phyloP scores from a whole-genome alignment of 352 stramenopile genomes.

The Albugo candida region DNA sequence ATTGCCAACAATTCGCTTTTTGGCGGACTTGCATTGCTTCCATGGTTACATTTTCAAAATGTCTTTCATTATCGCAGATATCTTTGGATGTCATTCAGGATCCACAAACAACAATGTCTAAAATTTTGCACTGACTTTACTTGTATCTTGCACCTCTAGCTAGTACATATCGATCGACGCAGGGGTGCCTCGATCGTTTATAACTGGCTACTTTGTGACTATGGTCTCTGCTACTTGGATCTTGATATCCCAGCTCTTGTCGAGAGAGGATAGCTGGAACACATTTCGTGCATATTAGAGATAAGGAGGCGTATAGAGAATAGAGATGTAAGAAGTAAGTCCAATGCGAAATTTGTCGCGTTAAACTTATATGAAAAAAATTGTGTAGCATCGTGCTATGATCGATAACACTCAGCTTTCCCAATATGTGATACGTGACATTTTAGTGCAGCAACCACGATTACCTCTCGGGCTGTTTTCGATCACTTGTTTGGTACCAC shows the following conservation, averaged over 20 bases:
- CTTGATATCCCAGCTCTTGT: conserved; percentile 64
- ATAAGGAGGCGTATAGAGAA: conserved; percentile 36
- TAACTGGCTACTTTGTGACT: conserved; percentile 48
- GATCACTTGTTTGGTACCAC: no score
- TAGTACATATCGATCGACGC: not conserved
- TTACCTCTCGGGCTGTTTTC: no score
- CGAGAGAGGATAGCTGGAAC: conserved; percentile 65
- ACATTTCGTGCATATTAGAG: conserved; percentile 48
- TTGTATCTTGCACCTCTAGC: not conserved
- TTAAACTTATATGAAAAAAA: no score
- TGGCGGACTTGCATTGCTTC: conserved; percentile 41
- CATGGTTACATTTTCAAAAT: conserved; percentile 71
- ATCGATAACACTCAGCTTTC: no score
- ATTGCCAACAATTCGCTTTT: conserved; percentile 76
- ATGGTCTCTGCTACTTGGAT: conserved; percentile 57
- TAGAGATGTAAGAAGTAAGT: conserved; percentile 22
- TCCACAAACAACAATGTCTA: conserved; percentile 53
- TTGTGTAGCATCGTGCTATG: no score
- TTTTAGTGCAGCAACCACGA: no score
- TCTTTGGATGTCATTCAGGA: conserved; percentile 48
- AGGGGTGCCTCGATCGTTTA: conserved; percentile 53
- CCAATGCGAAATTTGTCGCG: no score
- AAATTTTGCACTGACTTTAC: conserved; percentile 9
- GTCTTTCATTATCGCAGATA: conserved; percentile 69
- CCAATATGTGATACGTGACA: no score